phyloP scores from a whole-genome alignment of 1,139 yeast genomes.

The Taiozyma sp. region DNA sequence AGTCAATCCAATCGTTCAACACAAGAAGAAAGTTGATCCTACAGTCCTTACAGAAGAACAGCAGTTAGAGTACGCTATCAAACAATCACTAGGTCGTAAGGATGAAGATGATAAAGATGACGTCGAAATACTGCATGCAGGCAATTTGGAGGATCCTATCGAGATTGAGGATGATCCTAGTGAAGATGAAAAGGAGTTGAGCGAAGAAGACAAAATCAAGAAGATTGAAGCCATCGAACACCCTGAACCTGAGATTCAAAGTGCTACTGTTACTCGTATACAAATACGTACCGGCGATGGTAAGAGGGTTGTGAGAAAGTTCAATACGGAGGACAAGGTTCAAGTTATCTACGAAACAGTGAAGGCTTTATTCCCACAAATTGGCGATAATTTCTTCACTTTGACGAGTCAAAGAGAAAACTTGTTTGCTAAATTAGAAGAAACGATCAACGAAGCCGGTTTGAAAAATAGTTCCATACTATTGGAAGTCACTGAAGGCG shows the following conservation, averaged over 20 bases:
- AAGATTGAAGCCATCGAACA: constrained; percentile 40
- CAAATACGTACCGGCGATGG: constrained; percentile 90
- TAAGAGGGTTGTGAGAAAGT: constrained; percentile 70
- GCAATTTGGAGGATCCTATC: constrained; percentile 16
- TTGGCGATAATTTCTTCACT: constrained; percentile 44
- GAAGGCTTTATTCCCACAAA: constrained; percentile 44
- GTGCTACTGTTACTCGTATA: constrained; percentile 53
- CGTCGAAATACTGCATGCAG: constrained; percentile 11
- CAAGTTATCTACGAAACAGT: constrained; percentile 53
- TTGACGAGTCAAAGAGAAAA: constrained; percentile 60
- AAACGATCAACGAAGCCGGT: constrained; percentile 68
- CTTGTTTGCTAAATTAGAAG: constrained; percentile 51
- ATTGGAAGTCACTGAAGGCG: constrained; percentile 40
- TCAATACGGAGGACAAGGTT: constrained; percentile 52
- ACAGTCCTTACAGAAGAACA: constrained; percentile 74
- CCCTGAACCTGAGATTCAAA: constrained; percentile 53
- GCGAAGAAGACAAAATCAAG: constrained; percentile 25
- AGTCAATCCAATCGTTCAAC: constrained; percentile 63
- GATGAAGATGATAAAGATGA: constrained; percentile 18
- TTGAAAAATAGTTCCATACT: constrained; percentile 77
- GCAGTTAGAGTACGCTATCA: constrained; percentile 73
- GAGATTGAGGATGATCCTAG: constrained; percentile 15
- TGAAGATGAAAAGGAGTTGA: constrained; percentile 12
- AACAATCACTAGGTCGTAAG: constrained; percentile 48
- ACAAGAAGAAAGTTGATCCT: constrained; percentile 49